Base-by-base conservation (phyloP, 305 asterid species). In the Plantago rigida region DNA sequence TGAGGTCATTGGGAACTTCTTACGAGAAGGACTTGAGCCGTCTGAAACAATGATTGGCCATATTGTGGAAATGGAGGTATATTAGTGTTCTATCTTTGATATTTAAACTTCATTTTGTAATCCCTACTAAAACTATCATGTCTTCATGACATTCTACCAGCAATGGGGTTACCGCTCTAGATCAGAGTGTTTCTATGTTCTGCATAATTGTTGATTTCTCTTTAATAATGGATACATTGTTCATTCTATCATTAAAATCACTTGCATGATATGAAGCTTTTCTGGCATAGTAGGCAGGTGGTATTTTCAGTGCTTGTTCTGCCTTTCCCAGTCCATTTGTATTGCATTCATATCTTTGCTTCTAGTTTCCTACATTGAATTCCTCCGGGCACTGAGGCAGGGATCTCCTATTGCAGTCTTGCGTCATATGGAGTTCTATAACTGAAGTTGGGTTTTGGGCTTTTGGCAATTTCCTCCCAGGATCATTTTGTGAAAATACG, bases 61-160 rank as follows among this genome's bases (percentile, higher is more conserved):
- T 76, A 79, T 93, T 66, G 81, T 93, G 70, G 97, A 84, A 74
- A 93, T 93, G 99, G 99, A 93, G 96, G 99, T 93, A 78, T 53
- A 36, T 10, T 29, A 44, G 57, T 46, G 64, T 24, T 57, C 31
- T 47, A 36, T n/a, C 24, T 13, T 31, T 29, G 24, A 6, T 54
- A 22, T 22, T 29, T 54, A 13, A 14, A 52, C 10, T 51, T 22
- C 10, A 9, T 41, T 1, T 41, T 9, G 46, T 9, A 41, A 41
- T 41, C 13, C 0, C 13, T 41, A 41, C 9, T 9, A 3, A 41
- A 41, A 11, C 46, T 41, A 9, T 5, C 9, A 5, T 6, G 9
- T 1, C 9, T 9, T 9, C 7, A 36, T 7, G 13, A 41, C 10
- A 31, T 31, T 1, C 39, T 31, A 31, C 7, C 7, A 31, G 39